Percentiles rank a stretch among this genome's conserved stretches.
phyloP scores from a whole-genome alignment of 202 grass and related monocot genomes.

The Thinopyrum obtusiflorum region DNA sequence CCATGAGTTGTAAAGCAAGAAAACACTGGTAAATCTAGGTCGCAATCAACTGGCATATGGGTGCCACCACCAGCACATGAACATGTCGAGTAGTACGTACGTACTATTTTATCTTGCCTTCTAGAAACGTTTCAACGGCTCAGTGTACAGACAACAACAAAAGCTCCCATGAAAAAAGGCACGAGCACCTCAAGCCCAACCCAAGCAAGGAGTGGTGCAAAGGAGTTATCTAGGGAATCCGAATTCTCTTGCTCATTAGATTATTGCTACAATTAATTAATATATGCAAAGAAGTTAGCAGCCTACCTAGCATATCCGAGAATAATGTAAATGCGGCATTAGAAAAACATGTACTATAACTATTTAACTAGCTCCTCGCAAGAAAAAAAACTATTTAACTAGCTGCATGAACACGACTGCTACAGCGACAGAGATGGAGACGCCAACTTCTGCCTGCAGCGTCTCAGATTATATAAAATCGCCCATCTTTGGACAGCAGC shows the following conservation, averaged over 20 bases:
- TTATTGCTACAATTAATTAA: not conserved
- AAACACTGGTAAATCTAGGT: not conserved
- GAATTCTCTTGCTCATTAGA: not conserved
- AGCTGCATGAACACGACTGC: not conserved
- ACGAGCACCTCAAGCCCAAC: not conserved
- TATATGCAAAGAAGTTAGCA: not conserved
- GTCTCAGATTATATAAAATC: not conserved
- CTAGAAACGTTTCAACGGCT: conserved; percentile 1
- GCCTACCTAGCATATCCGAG: not conserved
- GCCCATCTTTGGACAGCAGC: not conserved
- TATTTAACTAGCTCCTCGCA: too few relatives aligned
- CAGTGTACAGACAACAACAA: not conserved
- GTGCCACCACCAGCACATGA: not conserved
- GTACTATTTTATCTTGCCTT: not conserved
- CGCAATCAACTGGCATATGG: not conserved
- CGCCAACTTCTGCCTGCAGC: not conserved
- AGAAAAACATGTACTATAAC: too few relatives aligned
- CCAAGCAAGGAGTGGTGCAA: not conserved
- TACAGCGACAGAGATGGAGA: not conserved
- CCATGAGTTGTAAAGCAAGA: not conserved
- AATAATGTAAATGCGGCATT: not conserved
- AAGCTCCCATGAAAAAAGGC: not conserved
- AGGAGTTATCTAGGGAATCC: not conserved
- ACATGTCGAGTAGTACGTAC: not conserved
- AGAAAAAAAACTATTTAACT: too few relatives aligned